Percentiles rank a stretch among this genome's conserved stretches.
Conservation (phyloP, 2,329 filamentous ascomycete genomes). For the Aureobasidium subglaciale region DNA sequence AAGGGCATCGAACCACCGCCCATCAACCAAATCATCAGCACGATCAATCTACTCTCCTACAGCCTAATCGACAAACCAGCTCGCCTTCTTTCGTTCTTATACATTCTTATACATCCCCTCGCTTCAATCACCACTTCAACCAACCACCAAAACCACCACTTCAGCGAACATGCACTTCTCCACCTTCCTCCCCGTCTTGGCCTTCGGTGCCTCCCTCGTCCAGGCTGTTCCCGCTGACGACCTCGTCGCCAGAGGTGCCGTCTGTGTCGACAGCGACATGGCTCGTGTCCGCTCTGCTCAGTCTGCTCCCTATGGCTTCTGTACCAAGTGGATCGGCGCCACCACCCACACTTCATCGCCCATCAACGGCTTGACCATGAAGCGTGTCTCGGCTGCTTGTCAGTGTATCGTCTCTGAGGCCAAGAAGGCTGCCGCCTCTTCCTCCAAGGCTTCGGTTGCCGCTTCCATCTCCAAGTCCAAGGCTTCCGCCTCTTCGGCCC, state of each 20-base stretch:
- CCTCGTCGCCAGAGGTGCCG: slow-evolving; percentile 11
- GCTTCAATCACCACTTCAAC: slow-evolving; percentile 7
- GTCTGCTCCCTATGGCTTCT: slow-evolving; percentile 1
- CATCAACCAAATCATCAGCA: slow-evolving; percentile 7
- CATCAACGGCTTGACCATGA: slow-evolving; percentile 10
- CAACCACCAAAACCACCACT: neutral
- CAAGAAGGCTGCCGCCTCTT: slow-evolving; percentile 10
- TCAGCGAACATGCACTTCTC: slow-evolving; percentile 21
- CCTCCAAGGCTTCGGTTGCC: neutral
- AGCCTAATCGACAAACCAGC: slow-evolving; percentile 1
- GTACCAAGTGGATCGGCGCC: slow-evolving; percentile 3
- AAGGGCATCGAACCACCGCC: slow-evolving; percentile 4
- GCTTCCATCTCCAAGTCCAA: neutral
- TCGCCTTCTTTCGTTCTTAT: slow-evolving; percentile 1
- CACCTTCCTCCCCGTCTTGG: slow-evolving; percentile 23
- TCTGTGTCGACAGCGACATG: slow-evolving; percentile 11
- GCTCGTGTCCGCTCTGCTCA: slow-evolving; percentile 7
- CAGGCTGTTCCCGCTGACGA: slow-evolving; percentile 5
- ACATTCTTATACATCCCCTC: slow-evolving; percentile 8
- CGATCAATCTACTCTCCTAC: slow-evolving; percentile 14
- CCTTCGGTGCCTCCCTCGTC: slow-evolving; percentile 10
- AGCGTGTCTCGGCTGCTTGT: slow-evolving; percentile 15
- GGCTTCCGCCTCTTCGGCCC: neutral
- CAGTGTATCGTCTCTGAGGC: slow-evolving; percentile 14
- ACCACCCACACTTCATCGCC: slow-evolving; percentile 8